Evolutionary conservation across 129 eudicot species (phyloP), one percentile per base, ranked within the genome.

Genomic region (Flaveria bidentis): DNA sequence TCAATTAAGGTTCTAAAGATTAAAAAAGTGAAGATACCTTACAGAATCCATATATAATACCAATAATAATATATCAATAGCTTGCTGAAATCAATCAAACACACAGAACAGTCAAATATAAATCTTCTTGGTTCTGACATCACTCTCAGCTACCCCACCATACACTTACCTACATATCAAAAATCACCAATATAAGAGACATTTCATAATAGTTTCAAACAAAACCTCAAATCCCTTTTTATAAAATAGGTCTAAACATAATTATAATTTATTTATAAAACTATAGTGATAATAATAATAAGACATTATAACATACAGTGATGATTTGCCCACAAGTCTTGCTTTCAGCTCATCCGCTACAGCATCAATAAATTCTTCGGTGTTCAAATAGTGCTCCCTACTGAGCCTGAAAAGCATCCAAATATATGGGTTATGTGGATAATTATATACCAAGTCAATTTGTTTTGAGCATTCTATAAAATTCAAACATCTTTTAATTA

Each of bases 321-420:
- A 75, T 71, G 77, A 73, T 73, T 74, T 77, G 69, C 61, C 76
- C 50, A 76, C 47, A 62, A 91, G 92, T 72, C 67, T 89, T 65
- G 85, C 88, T 87, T 78, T 89, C 45, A 91, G 86, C 36, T 91
- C 92, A 12, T 82, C 79, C 16, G 89, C 97, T 14, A 91, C 96
- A 62, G 90, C 92, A 45, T 89, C 97, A 10, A 89, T 87, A 83
- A 91, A 91, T 77, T 84, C 97, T 79, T 91, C 92, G 1, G 96
- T 91, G 74, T 85, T 91, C 80, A 89, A 67, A 66, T 89, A 92
- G 50, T 86, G 83, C 50, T 80, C 89, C 76, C 87, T 80, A 8
- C 77, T 61, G 41, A 71, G 60, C 70, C 75, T 77, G 69, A 23
- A 67, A 51, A 46, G 46, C 46, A 63, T 28, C 69, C 69, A 63